Evolutionary conservation across 495 filamentous ascomycete species (phyloP), one percentile per base, ranked within the genome.

Genomic region (Tetracladium marchalianum): DNA sequence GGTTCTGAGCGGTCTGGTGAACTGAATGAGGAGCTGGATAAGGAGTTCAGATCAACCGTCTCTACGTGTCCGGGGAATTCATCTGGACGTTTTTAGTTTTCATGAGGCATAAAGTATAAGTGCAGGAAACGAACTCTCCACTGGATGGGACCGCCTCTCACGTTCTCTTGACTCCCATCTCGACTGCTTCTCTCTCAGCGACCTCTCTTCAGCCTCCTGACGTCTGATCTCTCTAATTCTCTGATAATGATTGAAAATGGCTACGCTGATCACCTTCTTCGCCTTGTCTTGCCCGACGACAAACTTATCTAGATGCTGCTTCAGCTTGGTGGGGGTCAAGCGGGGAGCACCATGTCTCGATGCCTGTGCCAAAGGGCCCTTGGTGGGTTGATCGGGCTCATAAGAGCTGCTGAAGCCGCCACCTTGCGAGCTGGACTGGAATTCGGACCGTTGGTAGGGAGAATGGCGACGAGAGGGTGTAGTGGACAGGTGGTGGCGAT

Each of bases 161-260:
- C 49, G 22, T 24, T 52, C 49, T 24, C 37, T 31, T 15, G 48
- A 35, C 49, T 71, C 71, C 52, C 67, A 63, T 50, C 76, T 66
- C 15, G 68, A 61, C 34, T 66, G 64, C 53, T 76, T 70, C 33
- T 67, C 67, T 19, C 64, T 45, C 43, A 38, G 27, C 15, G 31
- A 44, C n/a, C 35, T 33, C 24, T 54, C 52, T 45, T 82, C 79
- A 50, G 89, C 84, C 47, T 92, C 84, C 53, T 93, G 81, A 31
- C 82, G 75, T 40, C 87, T 70, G 42, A 87, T 57, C 55, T 95
- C 85, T 48, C 85, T 81, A 49, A 95, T 76, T 33, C 84, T 74
- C 66, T 94, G 89, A 60, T 95, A 97, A 57, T 98, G 92, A 66
- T 96, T 95, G 64, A 88, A 96, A n/a, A 98, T 85, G 3, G 90